These are phyloP conservation scores for Avena sativa DNA, from an alignment of 176 grass and related monocot genomes.

Conservation along the genomic window DNA sequence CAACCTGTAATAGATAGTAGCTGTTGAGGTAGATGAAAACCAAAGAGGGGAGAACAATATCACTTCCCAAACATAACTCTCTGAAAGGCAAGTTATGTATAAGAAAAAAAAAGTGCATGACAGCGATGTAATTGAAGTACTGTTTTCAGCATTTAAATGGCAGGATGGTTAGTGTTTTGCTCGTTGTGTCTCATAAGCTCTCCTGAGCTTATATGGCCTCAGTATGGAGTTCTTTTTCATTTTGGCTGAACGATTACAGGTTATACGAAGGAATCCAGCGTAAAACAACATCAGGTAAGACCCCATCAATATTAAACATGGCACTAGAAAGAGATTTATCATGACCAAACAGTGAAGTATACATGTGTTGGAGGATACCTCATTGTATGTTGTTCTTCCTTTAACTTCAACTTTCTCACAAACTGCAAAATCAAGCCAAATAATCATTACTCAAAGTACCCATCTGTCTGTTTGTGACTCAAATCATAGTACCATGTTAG, in stretches of 20 bases:
- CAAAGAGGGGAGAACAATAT: slow-evolving; percentile 25
- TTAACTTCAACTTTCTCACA: slow-evolving; percentile 93
- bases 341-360: slow-evolving; percentile 10
- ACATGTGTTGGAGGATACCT: slow-evolving; percentile 61
- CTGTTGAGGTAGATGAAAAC: slow-evolving; percentile 33
- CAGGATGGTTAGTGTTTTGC: slow-evolving; percentile 5
- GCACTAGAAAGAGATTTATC: slow-evolving; percentile 14
- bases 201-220: background rate
- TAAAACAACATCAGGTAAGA: background rate
- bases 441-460: slow-evolving; percentile 26
- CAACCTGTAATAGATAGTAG: slow-evolving; percentile 67
- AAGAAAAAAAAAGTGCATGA: slow-evolving; percentile 10
- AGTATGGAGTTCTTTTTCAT: background rate
- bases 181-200: background rate
- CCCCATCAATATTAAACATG: slow-evolving; percentile 16
- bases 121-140: background rate
- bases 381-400: slow-evolving; percentile 88
- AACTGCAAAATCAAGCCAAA: slow-evolving; percentile 64
- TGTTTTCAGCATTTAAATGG: slow-evolving; percentile 31
- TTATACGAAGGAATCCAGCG: slow-evolving; percentile 22
- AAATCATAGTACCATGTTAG: slow-evolving; percentile 21
- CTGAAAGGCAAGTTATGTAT: slow-evolving; percentile 2
- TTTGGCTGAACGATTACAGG: background rate
- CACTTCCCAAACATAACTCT: background rate
- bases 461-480: background rate